phyloP scores from a whole-genome alignment of 2,329 filamentous ascomycete species.

The Sarocladium oryzae region DNA sequence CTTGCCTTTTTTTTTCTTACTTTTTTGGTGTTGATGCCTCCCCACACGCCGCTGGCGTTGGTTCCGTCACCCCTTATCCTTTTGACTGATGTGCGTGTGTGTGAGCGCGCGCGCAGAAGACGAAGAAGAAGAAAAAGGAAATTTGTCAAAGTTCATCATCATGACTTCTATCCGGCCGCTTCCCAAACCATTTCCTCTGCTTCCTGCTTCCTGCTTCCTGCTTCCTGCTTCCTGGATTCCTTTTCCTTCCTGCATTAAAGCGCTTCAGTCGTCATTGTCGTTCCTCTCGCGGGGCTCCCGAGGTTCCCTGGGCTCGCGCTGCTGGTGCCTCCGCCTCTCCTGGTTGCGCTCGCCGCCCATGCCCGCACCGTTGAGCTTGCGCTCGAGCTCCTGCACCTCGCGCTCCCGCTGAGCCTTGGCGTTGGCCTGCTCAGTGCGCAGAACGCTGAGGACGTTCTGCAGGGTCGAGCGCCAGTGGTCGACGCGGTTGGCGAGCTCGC shows the following conservation, averaged over 20 bases:
- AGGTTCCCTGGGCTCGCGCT: constrained; percentile 25
- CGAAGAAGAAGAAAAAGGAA: background rate
- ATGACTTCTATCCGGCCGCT: too few relatives aligned
- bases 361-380: constrained; percentile 48
- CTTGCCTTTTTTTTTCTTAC: too few relatives aligned
- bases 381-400: constrained; percentile 64
- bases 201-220: too few relatives aligned
- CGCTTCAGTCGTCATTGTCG: constrained; percentile 49
- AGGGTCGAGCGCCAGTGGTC: constrained; percentile 88
- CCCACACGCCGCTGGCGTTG: too few relatives aligned
- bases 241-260: background rate
- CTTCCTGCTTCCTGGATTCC: constrained; percentile 6
- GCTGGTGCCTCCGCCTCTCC: constrained; percentile 14
- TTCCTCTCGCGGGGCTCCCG: constrained; percentile 34
- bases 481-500: constrained; percentile 82
- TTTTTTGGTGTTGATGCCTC: too few relatives aligned
- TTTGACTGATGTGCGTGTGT: too few relatives aligned
- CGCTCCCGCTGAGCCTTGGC: constrained; percentile 72
- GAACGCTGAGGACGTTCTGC: constrained; percentile 67
- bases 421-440: constrained; percentile 74
- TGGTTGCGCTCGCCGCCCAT: constrained; percentile 23
- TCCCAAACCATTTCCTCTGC: constrained; percentile 10
- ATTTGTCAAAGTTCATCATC: constrained; percentile 5
- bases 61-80: too few relatives aligned
- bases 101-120: too few relatives aligned